These are phyloP conservation scores for Daldinia childiae DNA, from an alignment of 495 filamentous ascomycete genomes.

Conservation along the genomic window DNA sequence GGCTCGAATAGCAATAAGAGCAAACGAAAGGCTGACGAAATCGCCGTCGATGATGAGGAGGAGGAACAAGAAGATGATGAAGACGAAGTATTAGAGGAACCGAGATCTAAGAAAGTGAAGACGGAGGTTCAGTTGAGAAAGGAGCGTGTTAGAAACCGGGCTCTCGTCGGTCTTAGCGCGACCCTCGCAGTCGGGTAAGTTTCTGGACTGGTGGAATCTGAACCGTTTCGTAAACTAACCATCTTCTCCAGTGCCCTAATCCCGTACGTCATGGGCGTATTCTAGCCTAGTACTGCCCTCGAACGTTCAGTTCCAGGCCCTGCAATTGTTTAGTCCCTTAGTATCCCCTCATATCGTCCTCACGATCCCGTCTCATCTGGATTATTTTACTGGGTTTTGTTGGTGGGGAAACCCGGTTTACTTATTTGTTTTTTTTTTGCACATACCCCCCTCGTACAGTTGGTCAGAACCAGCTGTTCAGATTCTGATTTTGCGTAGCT, in stretches of 20 bases:
- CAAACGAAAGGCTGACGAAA: slow-evolving; percentile 87
- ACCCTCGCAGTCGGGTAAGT: slow-evolving; percentile 90
- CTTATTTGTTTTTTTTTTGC: slow-evolving; percentile 39
- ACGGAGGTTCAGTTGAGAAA: slow-evolving; percentile 78
- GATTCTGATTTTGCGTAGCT: slow-evolving; percentile 35
- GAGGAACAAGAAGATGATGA: slow-evolving; percentile 48
- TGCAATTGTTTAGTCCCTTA: slow-evolving; percentile 22
- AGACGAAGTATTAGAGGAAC: slow-evolving; percentile 63
- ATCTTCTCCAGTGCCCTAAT: slow-evolving; percentile 58
- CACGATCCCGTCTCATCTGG: slow-evolving; percentile 9
- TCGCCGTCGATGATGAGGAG: slow-evolving; percentile 56
- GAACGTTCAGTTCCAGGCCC: slow-evolving; percentile 7
- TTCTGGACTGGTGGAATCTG: not conserved
- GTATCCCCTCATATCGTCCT: slow-evolving; percentile 28
- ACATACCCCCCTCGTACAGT: slow-evolving; percentile 39
- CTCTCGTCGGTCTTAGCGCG: slow-evolving; percentile 83
- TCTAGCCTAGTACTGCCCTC: slow-evolving; percentile 40
- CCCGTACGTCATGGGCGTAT: slow-evolving; percentile 63
- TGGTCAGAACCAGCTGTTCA: slow-evolving; percentile 30
- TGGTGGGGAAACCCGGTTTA: slow-evolving; percentile 28
- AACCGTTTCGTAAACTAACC: slow-evolving; percentile 41
- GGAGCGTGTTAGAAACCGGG: slow-evolving; percentile 82
- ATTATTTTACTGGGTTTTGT: slow-evolving; percentile 21
- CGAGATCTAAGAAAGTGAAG: slow-evolving; percentile 76
- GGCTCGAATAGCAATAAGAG: slow-evolving; percentile 61